Percentiles rank a stretch among this genome's conserved stretches.
These are phyloP conservation scores for Taphrina confusa DNA, from an alignment of 1,139 yeast species.

Conservation along the genomic window DNA sequence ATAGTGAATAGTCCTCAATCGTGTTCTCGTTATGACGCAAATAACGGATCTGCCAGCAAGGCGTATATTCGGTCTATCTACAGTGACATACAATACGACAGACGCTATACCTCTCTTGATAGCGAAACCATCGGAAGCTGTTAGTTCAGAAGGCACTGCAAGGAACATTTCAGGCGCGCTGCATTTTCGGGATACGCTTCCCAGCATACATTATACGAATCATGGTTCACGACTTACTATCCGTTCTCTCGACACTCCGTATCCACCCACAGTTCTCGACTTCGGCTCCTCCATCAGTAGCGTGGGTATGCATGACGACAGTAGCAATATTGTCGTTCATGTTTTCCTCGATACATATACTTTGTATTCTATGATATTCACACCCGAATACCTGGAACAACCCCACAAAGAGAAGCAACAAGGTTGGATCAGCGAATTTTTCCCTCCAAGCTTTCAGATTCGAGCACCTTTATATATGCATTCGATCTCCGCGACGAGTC, in stretches of 20 bases:
- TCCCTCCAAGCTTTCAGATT: conserved; percentile 31
- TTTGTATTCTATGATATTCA: conserved; percentile 34
- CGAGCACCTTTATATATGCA: conserved; percentile 34
- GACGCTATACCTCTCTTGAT: background rate
- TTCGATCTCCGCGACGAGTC: conserved; percentile 25
- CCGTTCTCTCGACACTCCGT: background rate
- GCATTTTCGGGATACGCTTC: conserved; percentile 4
- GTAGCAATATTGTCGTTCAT: conserved; percentile 30
- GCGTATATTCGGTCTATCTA: background rate
- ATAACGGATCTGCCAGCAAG: background rate
- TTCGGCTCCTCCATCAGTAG: conserved; percentile 11
- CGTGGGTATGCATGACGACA: conserved; percentile 28
- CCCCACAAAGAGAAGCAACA: conserved; percentile 3
- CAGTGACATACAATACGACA: background rate
- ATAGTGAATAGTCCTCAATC: no score
- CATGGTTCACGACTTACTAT: conserved; percentile 3
- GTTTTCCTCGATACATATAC: conserved; percentile 29
- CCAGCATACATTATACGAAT: conserved; percentile 3
- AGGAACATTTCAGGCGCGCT: conserved; percentile 1
- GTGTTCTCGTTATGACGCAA: conserved; percentile 3
- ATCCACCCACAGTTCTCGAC: conserved; percentile 11
- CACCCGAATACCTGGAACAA: conserved; percentile 26
- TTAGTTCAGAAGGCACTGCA: background rate
- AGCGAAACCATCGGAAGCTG: background rate
- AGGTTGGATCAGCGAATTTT: conserved; percentile 33